Evolutionary conservation across 352 stramenopile species (phyloP), one percentile per base, ranked within the genome.

Genomic region (Peronospora belbahrii): DNA sequence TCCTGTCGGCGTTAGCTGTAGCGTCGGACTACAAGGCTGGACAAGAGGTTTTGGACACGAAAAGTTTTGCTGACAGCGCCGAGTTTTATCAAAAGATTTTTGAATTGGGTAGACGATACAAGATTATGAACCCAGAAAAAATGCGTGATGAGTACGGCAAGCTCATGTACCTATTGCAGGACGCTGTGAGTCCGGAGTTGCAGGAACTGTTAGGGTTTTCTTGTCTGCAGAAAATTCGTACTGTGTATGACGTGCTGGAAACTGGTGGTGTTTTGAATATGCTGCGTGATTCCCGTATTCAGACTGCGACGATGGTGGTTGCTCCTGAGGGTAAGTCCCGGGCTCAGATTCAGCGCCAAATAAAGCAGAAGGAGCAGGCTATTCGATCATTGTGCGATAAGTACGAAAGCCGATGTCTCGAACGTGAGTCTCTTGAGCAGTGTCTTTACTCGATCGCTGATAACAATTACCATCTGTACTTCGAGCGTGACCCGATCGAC

Each of bases 111-210:
- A 70, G 95, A 31, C 78, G 95, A 25, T 97, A 98, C 72, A 98
- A 98, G 72, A 97, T 98, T 53, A 97, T 98, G 90, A 98, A 98
- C 71, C 95, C 95, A 4, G 94, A 98, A 70, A 97, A 97, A 62
- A 97, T 98, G 92, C 80, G 94, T 17, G 87, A 85, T 32, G 91
- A 97, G 52, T 98, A 98, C 62, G 94, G 94, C 49, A 97, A 97
- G 74, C 80, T 98, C 44, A 93, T 97, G 65, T 97, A 96, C 55
- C 51, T 97, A 18, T 52, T 97, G 34, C 87, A 97, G 65, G 90
- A 97, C 56, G 85, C 88, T 8, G 74, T 91, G 42, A 85, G 65
- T n/a, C 70, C 75, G 0, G 74, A 88, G 28, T 69, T 96, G 20
- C 62, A 88, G 37, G 76, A 94, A 9, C 61, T 95, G 22, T 62